Conservation (phyloP, 164 flowering plant species). For the Hamamelis virginiana region DNA sequence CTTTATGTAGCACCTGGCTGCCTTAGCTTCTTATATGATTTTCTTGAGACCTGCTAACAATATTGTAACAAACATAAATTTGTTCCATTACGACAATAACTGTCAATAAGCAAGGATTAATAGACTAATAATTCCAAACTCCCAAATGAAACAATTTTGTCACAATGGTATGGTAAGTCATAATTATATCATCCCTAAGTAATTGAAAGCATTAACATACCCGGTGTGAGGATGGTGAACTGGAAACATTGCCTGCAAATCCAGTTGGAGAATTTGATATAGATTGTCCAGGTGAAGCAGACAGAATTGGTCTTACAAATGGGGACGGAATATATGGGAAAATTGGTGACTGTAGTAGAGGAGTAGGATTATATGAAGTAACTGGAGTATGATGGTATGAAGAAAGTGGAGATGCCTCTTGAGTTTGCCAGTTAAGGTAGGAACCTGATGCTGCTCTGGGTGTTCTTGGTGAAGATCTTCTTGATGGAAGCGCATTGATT, state of each 20-base stretch:
- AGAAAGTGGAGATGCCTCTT: slow-evolving; percentile 42
- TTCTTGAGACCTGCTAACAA: slow-evolving; percentile 19
- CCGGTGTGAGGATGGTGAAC: too few species aligned
- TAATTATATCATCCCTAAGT: too few species aligned
- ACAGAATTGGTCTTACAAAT: slow-evolving; percentile 24
- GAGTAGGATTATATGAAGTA: slow-evolving; percentile 33
- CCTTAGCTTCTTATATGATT: slow-evolving; percentile 20
- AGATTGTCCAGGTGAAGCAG: slow-evolving; percentile 34
- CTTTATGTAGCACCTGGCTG: background rate
- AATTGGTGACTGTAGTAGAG: slow-evolving; percentile 41
- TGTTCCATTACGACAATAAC: too few species aligned
- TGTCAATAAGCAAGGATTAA: too few species aligned
- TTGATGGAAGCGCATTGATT: slow-evolving; percentile 26
- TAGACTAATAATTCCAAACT: too few species aligned
- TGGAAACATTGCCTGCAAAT: too few species aligned
- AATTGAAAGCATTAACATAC: too few species aligned
- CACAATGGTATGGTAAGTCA: too few species aligned
- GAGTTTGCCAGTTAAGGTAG: slow-evolving; percentile 23
- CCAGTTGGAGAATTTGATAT: slow-evolving; percentile 26
- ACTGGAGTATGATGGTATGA: slow-evolving; percentile 40
- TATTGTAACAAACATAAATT: too few species aligned
- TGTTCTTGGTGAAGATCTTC: slow-evolving; percentile 30
- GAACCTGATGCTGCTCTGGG: slow-evolving; percentile 23
- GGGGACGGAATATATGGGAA: slow-evolving; percentile 39
- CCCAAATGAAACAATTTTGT: too few species aligned